These are phyloP conservation scores for Cryptosporidium baileyi DNA, from an alignment of 169 alveolate species.

Conservation along the genomic window DNA sequence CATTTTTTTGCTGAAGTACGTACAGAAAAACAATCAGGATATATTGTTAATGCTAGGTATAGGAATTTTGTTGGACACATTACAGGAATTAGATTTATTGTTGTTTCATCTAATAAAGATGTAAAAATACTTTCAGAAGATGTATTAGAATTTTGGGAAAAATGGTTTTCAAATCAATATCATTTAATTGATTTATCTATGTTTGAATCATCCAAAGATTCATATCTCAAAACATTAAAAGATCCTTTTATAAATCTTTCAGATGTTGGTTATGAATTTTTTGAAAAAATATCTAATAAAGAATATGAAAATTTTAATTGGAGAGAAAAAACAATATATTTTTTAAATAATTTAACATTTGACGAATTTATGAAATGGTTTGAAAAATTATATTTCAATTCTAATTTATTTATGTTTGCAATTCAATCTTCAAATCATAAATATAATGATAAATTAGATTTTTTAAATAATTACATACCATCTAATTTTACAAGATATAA, in stretches of 20 bases:
- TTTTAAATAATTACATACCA: not conserved
- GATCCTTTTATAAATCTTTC: not conserved
- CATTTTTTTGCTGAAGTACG: constrained; percentile 14
- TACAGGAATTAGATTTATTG: not conserved
- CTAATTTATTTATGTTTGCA: not conserved
- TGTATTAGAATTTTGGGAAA: constrained; percentile 11
- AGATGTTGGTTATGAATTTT: not conserved
- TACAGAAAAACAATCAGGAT: constrained; percentile 12
- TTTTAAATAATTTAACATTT: not conserved
- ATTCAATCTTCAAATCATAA: constrained; percentile 13
- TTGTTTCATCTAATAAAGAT: constrained; percentile 15
- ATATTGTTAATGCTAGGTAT: not conserved
- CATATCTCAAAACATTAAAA: not conserved
- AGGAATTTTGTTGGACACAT: not conserved
- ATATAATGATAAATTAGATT: not conserved
- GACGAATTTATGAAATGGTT: constrained; percentile 11
- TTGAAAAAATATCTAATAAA: not conserved
- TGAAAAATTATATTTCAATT: not conserved
- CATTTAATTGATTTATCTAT: not conserved
- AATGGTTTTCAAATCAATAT: not conserved
- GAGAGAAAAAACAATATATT: not conserved
- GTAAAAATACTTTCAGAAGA: not conserved
- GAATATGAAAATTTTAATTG: not conserved
- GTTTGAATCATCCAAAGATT: not conserved
- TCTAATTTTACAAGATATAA: not conserved